Evolutionary conservation across 2,329 filamentous ascomycete species (phyloP).

Genomic region (Hyphodiscus sp.): DNA sequence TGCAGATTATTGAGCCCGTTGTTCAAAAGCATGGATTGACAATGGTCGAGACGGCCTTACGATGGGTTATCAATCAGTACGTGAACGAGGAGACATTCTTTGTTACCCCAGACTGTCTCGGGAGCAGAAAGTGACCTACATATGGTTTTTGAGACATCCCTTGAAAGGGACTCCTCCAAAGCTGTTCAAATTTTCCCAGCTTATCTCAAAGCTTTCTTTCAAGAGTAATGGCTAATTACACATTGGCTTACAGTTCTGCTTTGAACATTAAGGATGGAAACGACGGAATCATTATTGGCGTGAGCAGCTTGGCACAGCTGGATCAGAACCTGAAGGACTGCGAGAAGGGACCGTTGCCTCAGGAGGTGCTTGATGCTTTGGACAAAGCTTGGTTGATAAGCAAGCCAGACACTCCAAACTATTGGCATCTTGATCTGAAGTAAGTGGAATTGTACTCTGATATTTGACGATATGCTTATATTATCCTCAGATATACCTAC

Average conservation of each 20-base stretch:
- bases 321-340: constrained; percentile 36
- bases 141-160: background rate
- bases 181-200: no score
- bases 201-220: background rate
- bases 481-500: constrained; percentile 7
- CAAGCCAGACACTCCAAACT: constrained; percentile 38
- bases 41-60: constrained; percentile 52
- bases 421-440: constrained; percentile 29
- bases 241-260: constrained; percentile 24
- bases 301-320: constrained; percentile 34
- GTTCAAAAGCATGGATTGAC: constrained; percentile 53
- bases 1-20: constrained; percentile 52
- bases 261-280: constrained; percentile 44
- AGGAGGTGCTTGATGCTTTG: constrained; percentile 56
- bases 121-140: constrained; percentile 21
- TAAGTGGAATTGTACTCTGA: constrained; percentile 1
- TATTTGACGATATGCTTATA: background rate
- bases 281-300: constrained; percentile 37
- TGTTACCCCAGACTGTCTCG: no score
- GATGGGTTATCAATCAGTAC: constrained; percentile 51
- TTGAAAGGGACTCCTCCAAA: background rate
- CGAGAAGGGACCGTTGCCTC: constrained; percentile 52
- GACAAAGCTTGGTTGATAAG: constrained; percentile 58
- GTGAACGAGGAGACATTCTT: no score
- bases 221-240: background rate